Evolutionary conservation across 768 basidiomycete species (phyloP), one percentile per base, ranked within the genome.

Genomic region (Cyclocybe cylindracea): DNA sequence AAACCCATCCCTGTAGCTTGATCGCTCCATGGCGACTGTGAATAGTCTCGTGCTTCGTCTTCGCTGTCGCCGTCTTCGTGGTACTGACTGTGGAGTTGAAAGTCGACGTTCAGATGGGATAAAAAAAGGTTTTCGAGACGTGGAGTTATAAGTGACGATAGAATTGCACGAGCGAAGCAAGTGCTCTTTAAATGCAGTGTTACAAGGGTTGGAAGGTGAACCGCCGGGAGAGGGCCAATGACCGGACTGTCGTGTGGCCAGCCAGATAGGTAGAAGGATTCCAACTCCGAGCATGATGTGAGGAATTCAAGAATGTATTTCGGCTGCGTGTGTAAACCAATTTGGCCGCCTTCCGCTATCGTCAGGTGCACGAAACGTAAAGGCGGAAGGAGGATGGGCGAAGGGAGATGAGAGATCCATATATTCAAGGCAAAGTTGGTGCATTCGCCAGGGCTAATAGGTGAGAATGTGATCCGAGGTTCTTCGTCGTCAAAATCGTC

Each of bases 1-100:
- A 91, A 69, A 9, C 89, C 89, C 87, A 90, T 87, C 16, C 89
- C 89, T 2, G 86, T 91, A 16, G 86, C 86, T 43, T 78, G 84
- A 65, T 91, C 89, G 48, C 86, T 91, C 61, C 73, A 86, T 13
- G 86, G 86, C 5, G 87, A 89, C 61, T 86, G 86, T 3, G 89
- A 91, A 58, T 77, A 89, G 68, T 91, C 89, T 11, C 67, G 57
- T 11, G 83, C 84, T 59, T 89, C 89, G 56, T 91, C 89, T 7
- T 87, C 87, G 57, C 82, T 85, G 54, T 90, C 89, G 32, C 87
- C 87, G 5, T 75, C 70, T 49, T 89, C 87, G 38, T 64, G 51
- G 37, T 64, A 62, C 5, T 69, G 61, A 7, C 62, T 69, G 11
- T 68, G 62, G 29, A 83, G 69, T 11, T 62, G 60, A 53, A 77